Evolutionary conservation across 768 basidiomycete species (phyloP).

Genomic region (Tulasnella sp.): DNA sequence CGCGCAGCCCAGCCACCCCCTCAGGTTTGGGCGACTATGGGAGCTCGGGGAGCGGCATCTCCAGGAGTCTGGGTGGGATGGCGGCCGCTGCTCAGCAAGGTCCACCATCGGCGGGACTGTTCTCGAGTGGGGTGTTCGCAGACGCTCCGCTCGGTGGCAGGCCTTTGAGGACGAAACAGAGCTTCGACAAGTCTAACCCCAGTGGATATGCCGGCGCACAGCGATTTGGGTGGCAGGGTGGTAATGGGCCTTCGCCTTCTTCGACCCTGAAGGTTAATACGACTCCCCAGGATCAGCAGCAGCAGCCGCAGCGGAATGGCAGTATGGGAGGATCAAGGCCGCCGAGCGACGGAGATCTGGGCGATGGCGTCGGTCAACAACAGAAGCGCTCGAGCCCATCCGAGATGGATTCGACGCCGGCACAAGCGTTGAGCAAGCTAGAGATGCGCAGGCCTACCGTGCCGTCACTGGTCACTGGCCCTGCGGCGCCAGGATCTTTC

Average conservation of each 20-base stretch:
- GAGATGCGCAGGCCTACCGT: neutral
- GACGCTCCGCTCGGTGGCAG: neutral
- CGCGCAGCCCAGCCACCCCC: neutral
- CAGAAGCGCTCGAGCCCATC: neutral
- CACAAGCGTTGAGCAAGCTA: neutral
- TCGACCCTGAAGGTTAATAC: too few species aligned
- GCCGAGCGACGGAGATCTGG: too few species aligned
- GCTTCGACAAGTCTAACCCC: neutral
- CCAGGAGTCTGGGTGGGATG: too few species aligned
- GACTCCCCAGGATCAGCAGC: too few species aligned
- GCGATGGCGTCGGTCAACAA: too few species aligned
- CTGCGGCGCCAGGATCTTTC: neutral
- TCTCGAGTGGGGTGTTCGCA: neutral
- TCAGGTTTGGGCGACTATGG: neutral
- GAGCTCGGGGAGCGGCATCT: neutral
- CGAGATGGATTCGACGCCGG: neutral
- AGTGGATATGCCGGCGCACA: too few species aligned
- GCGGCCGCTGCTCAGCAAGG: too few species aligned
- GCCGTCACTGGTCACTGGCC: neutral
- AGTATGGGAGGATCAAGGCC: too few species aligned
- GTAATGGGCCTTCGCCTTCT: too few species aligned
- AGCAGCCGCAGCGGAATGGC: too few species aligned
- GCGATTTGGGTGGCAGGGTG: too few species aligned
- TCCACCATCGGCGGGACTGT: neutral
- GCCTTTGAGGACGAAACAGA: conserved; percentile 1